Percentiles rank a stretch among this genome's conserved stretches.
Conservation (phyloP, 257 asterid genomes). For the Ligustrum vulgare region DNA sequence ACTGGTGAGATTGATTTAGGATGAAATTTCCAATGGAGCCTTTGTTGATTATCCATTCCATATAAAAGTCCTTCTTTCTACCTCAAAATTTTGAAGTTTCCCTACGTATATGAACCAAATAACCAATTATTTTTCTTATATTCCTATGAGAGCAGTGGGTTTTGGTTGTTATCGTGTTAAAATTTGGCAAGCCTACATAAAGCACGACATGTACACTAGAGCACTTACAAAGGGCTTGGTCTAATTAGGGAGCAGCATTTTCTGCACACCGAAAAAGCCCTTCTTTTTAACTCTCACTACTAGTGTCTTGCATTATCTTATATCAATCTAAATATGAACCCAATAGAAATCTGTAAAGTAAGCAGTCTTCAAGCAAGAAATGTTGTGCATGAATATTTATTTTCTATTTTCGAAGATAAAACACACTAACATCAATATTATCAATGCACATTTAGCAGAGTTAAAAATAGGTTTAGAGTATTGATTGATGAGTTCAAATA, state of each 20-base stretch:
- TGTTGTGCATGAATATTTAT: background rate
- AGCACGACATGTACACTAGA: background rate
- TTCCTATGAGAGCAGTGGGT: background rate
- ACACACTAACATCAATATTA: background rate
- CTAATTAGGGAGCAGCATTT: background rate
- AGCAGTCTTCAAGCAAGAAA: background rate
- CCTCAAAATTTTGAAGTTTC: slow-evolving; percentile 11
- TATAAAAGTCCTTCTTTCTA: slow-evolving; percentile 1
- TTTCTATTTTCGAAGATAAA: background rate
- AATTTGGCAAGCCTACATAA: background rate
- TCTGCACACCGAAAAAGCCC: background rate
- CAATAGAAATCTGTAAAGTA: background rate
- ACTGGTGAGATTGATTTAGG: background rate
- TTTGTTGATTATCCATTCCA: background rate
- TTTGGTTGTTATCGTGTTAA: background rate
- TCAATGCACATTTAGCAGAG: background rate
- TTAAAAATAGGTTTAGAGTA: background rate
- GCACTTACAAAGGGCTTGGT: background rate
- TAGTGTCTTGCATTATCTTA: background rate
- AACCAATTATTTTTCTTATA: background rate
- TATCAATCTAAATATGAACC: background rate
- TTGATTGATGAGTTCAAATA: background rate
- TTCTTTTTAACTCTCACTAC: background rate
- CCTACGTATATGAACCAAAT: background rate
- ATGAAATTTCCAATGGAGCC: background rate